A percentile compares a stretch with the other conserved stretches of the same genome.
Conservation (phyloP, 192 early-diverging fungal species). For the Coemansia sp. region DNA sequence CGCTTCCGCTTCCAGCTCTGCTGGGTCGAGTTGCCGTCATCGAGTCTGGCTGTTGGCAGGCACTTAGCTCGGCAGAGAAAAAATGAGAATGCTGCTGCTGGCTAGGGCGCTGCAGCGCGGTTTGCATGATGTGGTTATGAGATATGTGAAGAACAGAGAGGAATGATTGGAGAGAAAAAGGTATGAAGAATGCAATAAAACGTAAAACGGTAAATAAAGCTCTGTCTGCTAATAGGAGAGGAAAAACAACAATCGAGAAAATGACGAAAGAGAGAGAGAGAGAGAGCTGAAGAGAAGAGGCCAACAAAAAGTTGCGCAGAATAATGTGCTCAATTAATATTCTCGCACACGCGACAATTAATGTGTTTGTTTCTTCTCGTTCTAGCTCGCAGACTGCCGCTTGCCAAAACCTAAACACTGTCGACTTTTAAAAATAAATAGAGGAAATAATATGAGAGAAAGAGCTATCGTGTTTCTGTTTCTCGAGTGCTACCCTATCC, state of each 20-base stretch:
- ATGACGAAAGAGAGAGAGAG: not conserved
- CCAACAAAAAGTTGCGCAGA: constrained; percentile 1
- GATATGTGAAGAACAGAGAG: not conserved
- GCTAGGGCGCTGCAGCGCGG: constrained; percentile 26
- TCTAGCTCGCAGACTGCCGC: not conserved
- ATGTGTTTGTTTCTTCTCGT: not conserved
- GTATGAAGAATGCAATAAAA: not conserved
- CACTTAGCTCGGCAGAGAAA: constrained; percentile 3
- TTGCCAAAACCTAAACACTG: constrained; percentile 2
- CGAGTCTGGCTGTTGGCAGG: not conserved
- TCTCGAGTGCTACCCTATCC: not conserved
- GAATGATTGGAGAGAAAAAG: not conserved
- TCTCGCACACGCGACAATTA: constrained; percentile 1
- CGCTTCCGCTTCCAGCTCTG: not conserved
- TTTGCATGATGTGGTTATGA: constrained; percentile 22
- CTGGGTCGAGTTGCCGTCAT: not conserved
- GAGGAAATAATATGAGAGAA: not conserved
- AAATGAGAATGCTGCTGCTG: constrained; percentile 14
- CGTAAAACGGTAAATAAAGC: constrained; percentile 1
- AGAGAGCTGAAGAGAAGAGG: not conserved
- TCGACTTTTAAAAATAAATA: not conserved
- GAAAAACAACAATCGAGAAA: constrained; percentile 4
- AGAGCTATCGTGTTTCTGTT: not conserved
- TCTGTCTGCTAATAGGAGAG: not conserved
- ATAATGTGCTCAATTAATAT: constrained; percentile 9